Evolutionary conservation across 2,329 filamentous ascomycete genomes (phyloP).

Genomic region (Parascedosporium putredinis): DNA sequence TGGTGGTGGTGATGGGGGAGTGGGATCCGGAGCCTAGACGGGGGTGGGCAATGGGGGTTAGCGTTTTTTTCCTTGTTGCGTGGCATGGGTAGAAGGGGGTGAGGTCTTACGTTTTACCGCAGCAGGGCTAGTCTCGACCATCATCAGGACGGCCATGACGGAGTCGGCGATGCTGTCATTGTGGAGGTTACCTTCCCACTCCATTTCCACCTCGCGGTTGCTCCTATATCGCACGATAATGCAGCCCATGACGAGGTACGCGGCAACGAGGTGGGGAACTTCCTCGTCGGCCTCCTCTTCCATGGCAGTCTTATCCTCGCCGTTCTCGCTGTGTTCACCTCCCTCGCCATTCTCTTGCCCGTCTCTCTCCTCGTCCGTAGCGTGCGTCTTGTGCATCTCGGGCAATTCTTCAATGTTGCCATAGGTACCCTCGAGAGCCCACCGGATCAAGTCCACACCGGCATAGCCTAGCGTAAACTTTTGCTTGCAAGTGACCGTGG

Average conservation of each 20-base stretch:
- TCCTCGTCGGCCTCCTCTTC: conserved; percentile 60
- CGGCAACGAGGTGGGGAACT: conserved; percentile 40
- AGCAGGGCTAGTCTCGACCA: conserved; percentile 86
- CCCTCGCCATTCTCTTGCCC: conserved; percentile 16
- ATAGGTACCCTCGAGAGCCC: conserved; percentile 91
- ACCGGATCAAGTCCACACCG: conserved; percentile 81
- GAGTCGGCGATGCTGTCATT: conserved; percentile 98
- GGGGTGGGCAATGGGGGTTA: too few relatives aligned
- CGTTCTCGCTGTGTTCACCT: conserved; percentile 20
- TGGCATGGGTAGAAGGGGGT: background rate
- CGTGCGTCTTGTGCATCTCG: conserved; percentile 33
- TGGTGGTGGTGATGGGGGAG: conserved; percentile 23
- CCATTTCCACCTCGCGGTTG: conserved; percentile 74
- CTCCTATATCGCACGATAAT: conserved; percentile 69
- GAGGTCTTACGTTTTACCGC: conserved; percentile 72
- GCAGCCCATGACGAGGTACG: conserved; percentile 78
- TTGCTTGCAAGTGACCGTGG: conserved; percentile 86
- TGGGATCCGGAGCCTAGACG: conserved; percentile 19
- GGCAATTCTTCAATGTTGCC: conserved; percentile 67
- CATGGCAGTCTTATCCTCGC: conserved; percentile 18
- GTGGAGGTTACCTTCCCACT: conserved; percentile 97
- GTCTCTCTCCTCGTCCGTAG: background rate
- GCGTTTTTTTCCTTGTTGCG: too few relatives aligned
- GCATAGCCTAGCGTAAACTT: conserved; percentile 79
- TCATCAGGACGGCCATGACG: conserved; percentile 83